Evolutionary conservation across 2,329 filamentous ascomycete genomes (phyloP).

Genomic region (Rosellinia necatrix): DNA sequence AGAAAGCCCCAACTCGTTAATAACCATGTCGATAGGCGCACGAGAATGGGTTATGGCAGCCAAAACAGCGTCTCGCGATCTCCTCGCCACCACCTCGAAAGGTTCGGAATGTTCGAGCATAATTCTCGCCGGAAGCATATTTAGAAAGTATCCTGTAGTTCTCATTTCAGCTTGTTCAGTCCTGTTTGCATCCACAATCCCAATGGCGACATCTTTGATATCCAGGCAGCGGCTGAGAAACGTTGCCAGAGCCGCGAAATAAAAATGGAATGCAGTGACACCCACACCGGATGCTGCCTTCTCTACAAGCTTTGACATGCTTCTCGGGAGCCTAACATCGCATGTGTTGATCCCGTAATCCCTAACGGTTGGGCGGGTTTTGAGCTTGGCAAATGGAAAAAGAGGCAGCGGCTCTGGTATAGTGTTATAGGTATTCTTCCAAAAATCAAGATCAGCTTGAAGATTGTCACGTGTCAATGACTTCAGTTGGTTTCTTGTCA

Average conservation of each 20-base stretch:
- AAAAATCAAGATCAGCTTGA: not conserved
- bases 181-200: conserved; percentile 47
- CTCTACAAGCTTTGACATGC: not conserved
- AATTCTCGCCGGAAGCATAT: conserved; percentile 44
- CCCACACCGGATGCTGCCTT: not conserved
- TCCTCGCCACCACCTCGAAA: not conserved
- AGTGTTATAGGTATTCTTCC: not conserved
- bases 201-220: conserved; percentile 49
- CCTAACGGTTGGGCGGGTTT: not conserved
- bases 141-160: conserved; percentile 46
- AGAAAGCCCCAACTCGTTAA: not conserved
- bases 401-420: conserved; percentile 2
- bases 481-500: not conserved
- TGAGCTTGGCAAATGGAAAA: conserved; percentile 1
- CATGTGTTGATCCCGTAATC: not conserved
- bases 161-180: conserved; percentile 30
- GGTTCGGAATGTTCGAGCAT: not conserved
- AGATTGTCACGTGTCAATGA: not conserved
- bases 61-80: not conserved
- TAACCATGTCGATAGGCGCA: conserved; percentile 48
- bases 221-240: conserved; percentile 44
- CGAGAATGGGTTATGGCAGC: conserved; percentile 44
- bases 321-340: not conserved
- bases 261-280: conserved; percentile 49
- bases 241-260: conserved; percentile 46